phyloP scores from a whole-genome alignment of 257 asterid species.

The Jaltomata sinuosa region DNA sequence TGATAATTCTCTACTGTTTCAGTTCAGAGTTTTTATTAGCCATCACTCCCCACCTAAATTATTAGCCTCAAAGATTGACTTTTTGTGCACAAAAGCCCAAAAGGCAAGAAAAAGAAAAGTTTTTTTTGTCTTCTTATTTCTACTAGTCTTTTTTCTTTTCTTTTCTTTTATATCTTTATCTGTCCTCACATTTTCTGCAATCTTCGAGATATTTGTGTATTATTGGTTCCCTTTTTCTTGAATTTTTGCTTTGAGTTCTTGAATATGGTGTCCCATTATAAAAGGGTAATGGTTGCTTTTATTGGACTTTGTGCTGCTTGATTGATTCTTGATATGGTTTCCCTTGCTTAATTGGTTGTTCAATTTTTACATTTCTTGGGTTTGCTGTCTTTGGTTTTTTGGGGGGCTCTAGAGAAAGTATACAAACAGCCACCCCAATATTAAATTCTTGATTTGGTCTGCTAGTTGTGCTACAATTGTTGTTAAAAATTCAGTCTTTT shows the following conservation, averaged over 20 bases:
- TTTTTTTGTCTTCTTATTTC: neutral
- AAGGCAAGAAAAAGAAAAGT: neutral
- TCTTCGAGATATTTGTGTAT: neutral
- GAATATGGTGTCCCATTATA: neutral
- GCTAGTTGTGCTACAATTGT: neutral
- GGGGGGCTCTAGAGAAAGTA: neutral
- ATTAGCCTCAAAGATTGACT: neutral
- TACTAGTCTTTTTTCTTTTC: neutral
- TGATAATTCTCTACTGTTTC: neutral
- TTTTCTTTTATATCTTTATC: neutral
- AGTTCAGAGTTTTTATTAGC: neutral
- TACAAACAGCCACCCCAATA: neutral
- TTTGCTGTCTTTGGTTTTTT: neutral
- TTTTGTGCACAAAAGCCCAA: neutral
- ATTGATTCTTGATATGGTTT: neutral
- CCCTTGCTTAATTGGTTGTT: neutral
- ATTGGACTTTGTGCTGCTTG: neutral
- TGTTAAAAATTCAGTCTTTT: neutral
- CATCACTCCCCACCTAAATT: neutral
- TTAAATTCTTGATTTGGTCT: neutral
- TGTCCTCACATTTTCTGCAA: neutral
- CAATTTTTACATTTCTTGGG: neutral
- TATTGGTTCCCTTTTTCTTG: neutral
- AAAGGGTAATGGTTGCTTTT: neutral
- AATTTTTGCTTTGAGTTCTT: neutral